Evolutionary conservation across 257 asterid species (phyloP).

Genomic region (Verbascum thapsus): DNA sequence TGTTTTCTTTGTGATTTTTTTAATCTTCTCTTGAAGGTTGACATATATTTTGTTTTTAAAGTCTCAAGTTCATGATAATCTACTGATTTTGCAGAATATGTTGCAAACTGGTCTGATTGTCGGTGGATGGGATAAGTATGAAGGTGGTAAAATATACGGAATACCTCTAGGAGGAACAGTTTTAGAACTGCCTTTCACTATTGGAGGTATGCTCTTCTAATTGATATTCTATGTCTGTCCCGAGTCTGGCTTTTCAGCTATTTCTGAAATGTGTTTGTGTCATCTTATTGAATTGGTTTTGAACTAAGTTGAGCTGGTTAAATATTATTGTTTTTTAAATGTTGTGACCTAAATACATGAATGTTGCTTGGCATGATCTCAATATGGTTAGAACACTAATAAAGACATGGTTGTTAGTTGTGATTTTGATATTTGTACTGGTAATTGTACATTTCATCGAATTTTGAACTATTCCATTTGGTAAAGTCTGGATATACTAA

Average conservation of each 20-base stretch:
- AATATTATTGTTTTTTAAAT: background rate
- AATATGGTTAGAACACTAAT: background rate
- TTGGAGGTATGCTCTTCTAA: background rate
- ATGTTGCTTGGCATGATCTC: background rate
- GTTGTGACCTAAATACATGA: background rate
- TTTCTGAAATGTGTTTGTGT: conserved; percentile 3
- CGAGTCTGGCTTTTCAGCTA: conserved; percentile 12
- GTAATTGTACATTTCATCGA: conserved; percentile 1
- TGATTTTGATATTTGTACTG: background rate
- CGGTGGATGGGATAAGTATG: conserved; percentile 99
- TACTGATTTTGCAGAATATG: conserved; percentile 57
- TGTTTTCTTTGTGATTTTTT: conserved; percentile 21
- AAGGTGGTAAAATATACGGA: conserved; percentile 95
- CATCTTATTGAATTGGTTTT: conserved; percentile 2
- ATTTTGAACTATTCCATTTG: conserved; percentile 9
- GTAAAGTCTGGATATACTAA: background rate
- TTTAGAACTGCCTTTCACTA: conserved; percentile 80
- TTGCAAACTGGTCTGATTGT: conserved; percentile 94
- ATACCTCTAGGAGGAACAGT: conserved; percentile 94
- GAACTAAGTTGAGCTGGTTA: conserved; percentile 6
- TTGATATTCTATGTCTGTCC: background rate
- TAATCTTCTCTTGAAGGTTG: conserved; percentile 21
- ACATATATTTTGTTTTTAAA: background rate
- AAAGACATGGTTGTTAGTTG: background rate
- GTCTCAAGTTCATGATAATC: background rate